These are phyloP conservation scores for Trichosporon inkin DNA, from an alignment of 1,284 basidiomycete genomes.

Conservation along the genomic window DNA sequence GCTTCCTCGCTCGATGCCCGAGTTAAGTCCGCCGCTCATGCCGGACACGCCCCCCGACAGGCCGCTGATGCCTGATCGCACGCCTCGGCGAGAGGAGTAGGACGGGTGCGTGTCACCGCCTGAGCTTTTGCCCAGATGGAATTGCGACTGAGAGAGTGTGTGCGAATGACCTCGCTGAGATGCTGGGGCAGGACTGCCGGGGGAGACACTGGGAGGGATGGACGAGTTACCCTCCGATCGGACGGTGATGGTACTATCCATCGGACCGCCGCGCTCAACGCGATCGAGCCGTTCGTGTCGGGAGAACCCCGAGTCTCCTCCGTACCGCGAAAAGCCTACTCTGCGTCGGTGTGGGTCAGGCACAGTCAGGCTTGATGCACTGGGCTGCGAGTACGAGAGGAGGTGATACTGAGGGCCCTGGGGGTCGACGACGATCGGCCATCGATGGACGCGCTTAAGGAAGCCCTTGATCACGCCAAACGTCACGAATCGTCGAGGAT, in stretches of 20 bases:
- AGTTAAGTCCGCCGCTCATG: neutral
- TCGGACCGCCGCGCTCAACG: neutral
- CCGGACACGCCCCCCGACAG: neutral
- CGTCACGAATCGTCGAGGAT: constrained; percentile 88
- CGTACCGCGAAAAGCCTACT: constrained; percentile 13
- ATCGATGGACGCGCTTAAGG: constrained; percentile 84
- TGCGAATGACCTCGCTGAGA: constrained; percentile 17
- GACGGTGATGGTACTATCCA: constrained; percentile 1
- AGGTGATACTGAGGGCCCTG: neutral
- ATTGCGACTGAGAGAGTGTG: constrained; percentile 7
- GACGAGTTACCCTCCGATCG: neutral
- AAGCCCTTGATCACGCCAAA: constrained; percentile 99
- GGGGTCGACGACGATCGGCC: constrained; percentile 60
- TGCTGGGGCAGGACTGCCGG: neutral
- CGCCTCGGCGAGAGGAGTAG: constrained; percentile 5
- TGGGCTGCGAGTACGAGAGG: neutral
- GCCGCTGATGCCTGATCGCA: constrained; percentile 11
- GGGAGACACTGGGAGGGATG: neutral
- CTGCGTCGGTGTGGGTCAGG: constrained; percentile 4
- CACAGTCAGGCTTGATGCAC: neutral
- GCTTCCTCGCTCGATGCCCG: constrained; percentile 4
- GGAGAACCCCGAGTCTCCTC: constrained; percentile 16
- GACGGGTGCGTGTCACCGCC: constrained; percentile 24
- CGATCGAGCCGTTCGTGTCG: neutral
- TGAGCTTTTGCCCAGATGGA: neutral